phyloP scores from a whole-genome alignment of 2,329 filamentous ascomycete species.

The Achaetomium macrosporum region DNA sequence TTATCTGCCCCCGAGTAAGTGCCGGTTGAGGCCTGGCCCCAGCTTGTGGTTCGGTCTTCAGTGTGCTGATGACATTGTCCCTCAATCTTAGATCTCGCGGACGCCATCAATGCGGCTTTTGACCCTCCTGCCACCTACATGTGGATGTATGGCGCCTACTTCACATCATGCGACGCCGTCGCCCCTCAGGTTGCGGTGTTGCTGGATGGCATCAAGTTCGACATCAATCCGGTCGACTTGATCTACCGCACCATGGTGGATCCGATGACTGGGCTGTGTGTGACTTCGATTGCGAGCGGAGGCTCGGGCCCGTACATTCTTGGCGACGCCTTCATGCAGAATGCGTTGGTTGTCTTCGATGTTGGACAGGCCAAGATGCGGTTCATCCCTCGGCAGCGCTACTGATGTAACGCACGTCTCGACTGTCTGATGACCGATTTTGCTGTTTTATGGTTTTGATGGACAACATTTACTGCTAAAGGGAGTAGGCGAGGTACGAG shows the following conservation, averaged over 20 bases:
- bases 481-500: no score
- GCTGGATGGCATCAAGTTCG: constrained; percentile 39
- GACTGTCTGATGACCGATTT: neutral
- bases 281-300: constrained; percentile 41
- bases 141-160: constrained; percentile 43
- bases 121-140: constrained; percentile 42
- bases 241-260: constrained; percentile 41
- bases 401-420: constrained; percentile 13
- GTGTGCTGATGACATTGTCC: neutral
- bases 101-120: constrained; percentile 43
- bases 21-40: neutral
- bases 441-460: neutral
- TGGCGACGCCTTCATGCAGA: constrained; percentile 46
- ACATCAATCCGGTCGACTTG: constrained; percentile 43
- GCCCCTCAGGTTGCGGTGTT: constrained; percentile 42
- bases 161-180: constrained; percentile 43
- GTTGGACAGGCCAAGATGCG: constrained; percentile 26
- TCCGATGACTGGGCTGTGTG: constrained; percentile 42
- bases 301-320: constrained; percentile 43
- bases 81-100: constrained; percentile 27
- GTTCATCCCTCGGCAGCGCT: constrained; percentile 24
- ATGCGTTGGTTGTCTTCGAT: constrained; percentile 40
- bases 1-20: constrained; percentile 44
- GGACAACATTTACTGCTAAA: neutral
- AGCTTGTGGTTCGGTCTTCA: neutral